phyloP scores from a whole-genome alignment of 257 asterid species.

The Gardenia jasminoides region DNA sequence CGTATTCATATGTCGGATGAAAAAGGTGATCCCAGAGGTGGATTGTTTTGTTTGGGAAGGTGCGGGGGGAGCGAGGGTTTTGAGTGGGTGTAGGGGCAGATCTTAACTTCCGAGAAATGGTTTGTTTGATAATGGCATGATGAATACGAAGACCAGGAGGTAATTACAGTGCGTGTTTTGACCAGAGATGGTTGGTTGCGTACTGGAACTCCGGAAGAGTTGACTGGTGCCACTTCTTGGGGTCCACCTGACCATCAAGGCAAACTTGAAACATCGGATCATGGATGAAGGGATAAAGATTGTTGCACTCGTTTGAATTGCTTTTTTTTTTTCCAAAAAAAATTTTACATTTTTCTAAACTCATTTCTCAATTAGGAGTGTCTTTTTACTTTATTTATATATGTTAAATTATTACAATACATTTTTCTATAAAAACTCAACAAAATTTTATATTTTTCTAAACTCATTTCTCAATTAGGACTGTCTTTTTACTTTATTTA shows the following conservation, averaged over 20 bases:
- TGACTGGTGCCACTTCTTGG: neutral
- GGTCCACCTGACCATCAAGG: neutral
- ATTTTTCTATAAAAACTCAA: too few relatives aligned
- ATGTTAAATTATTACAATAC: too few relatives aligned
- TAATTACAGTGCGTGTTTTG: slow-evolving; percentile 8
- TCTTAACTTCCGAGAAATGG: neutral
- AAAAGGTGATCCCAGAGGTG: neutral
- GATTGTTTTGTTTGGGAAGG: too few relatives aligned
- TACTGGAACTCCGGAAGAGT: neutral
- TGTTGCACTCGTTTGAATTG: too few relatives aligned
- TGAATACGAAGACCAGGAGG: neutral
- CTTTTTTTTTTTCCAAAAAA: too few relatives aligned
- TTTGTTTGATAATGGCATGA: neutral
- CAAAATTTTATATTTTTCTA: too few relatives aligned
- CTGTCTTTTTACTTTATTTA: too few relatives aligned
- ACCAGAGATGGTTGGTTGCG: neutral
- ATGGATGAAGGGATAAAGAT: neutral
- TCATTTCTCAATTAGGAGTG: too few relatives aligned
- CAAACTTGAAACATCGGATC: neutral
- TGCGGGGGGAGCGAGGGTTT: too few relatives aligned
- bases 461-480: too few relatives aligned
- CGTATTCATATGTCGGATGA: neutral
- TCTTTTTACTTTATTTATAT: too few relatives aligned
- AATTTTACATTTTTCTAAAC: too few relatives aligned
- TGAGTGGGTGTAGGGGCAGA: neutral